These are phyloP conservation scores for Alternaria solani DNA, from an alignment of 2,329 filamentous ascomycete genomes.

Conservation along the genomic window DNA sequence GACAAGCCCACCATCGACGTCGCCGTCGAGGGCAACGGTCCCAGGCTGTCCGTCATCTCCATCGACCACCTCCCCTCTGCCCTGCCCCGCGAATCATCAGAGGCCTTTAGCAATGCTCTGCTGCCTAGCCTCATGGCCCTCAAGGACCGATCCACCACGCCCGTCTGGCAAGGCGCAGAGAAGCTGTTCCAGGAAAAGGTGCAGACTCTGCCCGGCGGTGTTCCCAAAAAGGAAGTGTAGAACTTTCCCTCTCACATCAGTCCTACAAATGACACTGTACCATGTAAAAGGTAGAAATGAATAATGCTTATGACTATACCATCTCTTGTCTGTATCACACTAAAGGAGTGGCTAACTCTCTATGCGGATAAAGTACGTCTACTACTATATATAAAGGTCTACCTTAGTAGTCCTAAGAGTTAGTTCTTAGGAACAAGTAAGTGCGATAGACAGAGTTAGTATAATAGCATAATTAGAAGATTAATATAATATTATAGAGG, in stretches of 20 bases:
- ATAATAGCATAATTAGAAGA: too few relatives aligned
- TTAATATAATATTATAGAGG: too few relatives aligned
- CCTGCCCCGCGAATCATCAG: constrained; percentile 84
- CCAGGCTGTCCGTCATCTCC: constrained; percentile 79
- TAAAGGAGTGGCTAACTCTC: too few relatives aligned
- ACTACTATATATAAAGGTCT: too few relatives aligned
- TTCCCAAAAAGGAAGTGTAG: constrained; percentile 41
- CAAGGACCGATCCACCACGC: constrained; percentile 74
- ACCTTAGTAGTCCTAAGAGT: too few relatives aligned
- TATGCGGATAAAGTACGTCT: too few relatives aligned
- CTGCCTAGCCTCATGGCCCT: constrained; percentile 79
- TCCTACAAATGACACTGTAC: neutral
- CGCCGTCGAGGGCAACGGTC: constrained; percentile 63
- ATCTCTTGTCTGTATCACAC: neutral
- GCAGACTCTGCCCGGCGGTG: constrained; percentile 66
- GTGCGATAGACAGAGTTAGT: too few relatives aligned
- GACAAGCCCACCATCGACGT: constrained; percentile 85
- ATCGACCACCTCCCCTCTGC: constrained; percentile 62
- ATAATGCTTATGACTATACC: neutral
- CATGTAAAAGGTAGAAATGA: neutral
- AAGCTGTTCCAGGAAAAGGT: constrained; percentile 87
- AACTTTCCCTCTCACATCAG: neutral
- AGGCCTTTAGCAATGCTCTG: constrained; percentile 81
- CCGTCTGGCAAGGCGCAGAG: constrained; percentile 87
- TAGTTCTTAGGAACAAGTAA: too few relatives aligned